phyloP scores from a whole-genome alignment of 352 stramenopile genomes.

The Plasmopara halstedii region DNA sequence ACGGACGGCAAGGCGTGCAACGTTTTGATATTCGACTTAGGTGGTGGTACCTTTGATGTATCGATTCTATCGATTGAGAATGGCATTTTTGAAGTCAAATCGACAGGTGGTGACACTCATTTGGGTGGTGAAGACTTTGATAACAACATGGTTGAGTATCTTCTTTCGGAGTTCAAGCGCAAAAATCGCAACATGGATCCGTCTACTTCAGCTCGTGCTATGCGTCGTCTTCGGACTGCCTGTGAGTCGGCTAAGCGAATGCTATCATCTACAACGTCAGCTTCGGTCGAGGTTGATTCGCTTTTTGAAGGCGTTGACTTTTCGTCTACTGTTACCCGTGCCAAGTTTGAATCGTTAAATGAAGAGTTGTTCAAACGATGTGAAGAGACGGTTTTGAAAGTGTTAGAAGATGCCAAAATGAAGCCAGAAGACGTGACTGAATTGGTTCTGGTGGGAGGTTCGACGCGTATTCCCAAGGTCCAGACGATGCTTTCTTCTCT shows the following conservation, averaged over 20 bases:
- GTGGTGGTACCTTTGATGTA: slow-evolving; percentile 94
- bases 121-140: slow-evolving; percentile 94
- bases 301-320: slow-evolving; percentile 95
- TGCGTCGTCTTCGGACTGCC: slow-evolving; percentile 92
- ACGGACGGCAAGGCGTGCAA: slow-evolving; percentile 81
- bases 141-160: slow-evolving; percentile 93
- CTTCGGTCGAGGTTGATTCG: slow-evolving; percentile 92
- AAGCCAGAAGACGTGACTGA: slow-evolving; percentile 55
- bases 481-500: slow-evolving; percentile 48
- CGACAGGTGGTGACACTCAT: slow-evolving; percentile 93
- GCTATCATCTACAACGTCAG: slow-evolving; percentile 89
- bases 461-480: slow-evolving; percentile 57
- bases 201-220: slow-evolving; percentile 82
- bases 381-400: slow-evolving; percentile 74
- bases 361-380: slow-evolving; percentile 78
- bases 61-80: slow-evolving; percentile 94
- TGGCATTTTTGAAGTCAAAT: slow-evolving; percentile 97
- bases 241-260: slow-evolving; percentile 97
- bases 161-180: slow-evolving; percentile 92
- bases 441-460: slow-evolving; percentile 49
- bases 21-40: slow-evolving; percentile 96
- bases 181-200: slow-evolving; percentile 89
- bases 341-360: slow-evolving; percentile 89
- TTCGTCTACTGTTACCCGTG: slow-evolving; percentile 89
- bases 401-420: slow-evolving; percentile 59